Evolutionary conservation across 768 basidiomycete genomes (phyloP).

Genomic region (Auricularia sp.): DNA sequence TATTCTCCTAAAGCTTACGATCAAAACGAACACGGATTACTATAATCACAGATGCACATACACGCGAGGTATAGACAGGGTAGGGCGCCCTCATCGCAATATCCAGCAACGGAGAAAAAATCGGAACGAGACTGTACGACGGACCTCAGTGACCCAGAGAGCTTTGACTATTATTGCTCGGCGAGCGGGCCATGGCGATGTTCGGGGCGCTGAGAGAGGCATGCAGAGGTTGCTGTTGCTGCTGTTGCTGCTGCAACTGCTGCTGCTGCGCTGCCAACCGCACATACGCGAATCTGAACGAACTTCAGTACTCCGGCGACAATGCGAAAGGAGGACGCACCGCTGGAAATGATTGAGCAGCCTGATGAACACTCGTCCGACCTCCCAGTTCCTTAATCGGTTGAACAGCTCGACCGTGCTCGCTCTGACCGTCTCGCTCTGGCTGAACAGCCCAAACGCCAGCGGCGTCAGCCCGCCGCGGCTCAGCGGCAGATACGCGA

Average conservation of each 20-base stretch:
- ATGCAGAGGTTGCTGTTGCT: conserved; percentile 22
- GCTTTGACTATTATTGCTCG: conserved; percentile 37
- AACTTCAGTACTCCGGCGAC: not conserved
- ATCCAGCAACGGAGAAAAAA: too few relatives aligned
- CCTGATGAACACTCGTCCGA: conserved; percentile 69
- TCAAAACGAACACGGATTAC: too few relatives aligned
- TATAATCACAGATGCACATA: too few relatives aligned
- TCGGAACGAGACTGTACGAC: too few relatives aligned
- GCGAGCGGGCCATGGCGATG: conserved; percentile 23
- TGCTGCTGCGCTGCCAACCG: conserved; percentile 70
- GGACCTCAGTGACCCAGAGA: not conserved
- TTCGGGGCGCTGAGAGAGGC: conserved; percentile 18
- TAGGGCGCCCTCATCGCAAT: too few relatives aligned
- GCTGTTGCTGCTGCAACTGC: conserved; percentile 4
- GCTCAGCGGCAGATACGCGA: conserved; percentile 66
- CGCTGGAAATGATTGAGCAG: conserved; percentile 75
- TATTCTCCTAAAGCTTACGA: too few relatives aligned
- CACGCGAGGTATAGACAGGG: too few relatives aligned
- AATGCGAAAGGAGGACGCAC: not conserved
- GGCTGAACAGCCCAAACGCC: conserved; percentile 87
- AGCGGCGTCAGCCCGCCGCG: conserved; percentile 76
- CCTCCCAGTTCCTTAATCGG: conserved; percentile 65
- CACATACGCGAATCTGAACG: conserved; percentile 64
- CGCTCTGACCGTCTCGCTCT: conserved; percentile 63
- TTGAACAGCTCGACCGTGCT: conserved; percentile 78